Percentiles rank a stretch among this genome's conserved stretches.
Evolutionary conservation across 2,329 filamentous ascomycete genomes (phyloP).

Genomic region (Penicillium paneum): DNA sequence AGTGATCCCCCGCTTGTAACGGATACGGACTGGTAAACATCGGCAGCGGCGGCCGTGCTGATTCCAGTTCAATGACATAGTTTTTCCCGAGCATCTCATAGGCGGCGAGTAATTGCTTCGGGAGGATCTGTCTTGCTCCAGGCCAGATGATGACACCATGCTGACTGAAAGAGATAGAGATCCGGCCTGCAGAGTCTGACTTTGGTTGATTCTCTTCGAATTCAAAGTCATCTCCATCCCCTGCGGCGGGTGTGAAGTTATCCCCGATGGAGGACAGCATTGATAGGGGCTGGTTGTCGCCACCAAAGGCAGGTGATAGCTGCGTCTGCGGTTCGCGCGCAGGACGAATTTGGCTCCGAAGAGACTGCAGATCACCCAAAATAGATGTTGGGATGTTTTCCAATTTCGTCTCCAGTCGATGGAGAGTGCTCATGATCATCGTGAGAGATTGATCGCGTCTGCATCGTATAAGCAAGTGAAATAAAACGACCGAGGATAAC

Average conservation of each 20-base stretch:
- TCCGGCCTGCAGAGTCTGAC: slow-evolving; percentile 32
- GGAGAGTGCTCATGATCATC: slow-evolving; percentile 54
- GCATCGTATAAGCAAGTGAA: slow-evolving; percentile 5
- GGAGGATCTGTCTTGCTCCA: slow-evolving; percentile 45
- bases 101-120: slow-evolving; percentile 39
- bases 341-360: slow-evolving; percentile 29
- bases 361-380: slow-evolving; percentile 30
- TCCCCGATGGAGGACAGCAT: slow-evolving; percentile 16
- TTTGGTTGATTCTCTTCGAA: slow-evolving; percentile 28
- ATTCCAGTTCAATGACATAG: slow-evolving; percentile 52
- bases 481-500: slow-evolving; percentile 8
- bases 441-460: slow-evolving; percentile 55
- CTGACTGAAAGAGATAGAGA: slow-evolving; percentile 51
- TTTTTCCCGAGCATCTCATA: slow-evolving; percentile 44
- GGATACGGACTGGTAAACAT: slow-evolving; percentile 40
- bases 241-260: slow-evolving; percentile 29
- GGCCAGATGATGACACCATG: slow-evolving; percentile 52
- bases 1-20: slow-evolving; percentile 36
- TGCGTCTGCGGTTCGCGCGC: slow-evolving; percentile 17
- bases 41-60: slow-evolving; percentile 44
- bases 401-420: slow-evolving; percentile 53
- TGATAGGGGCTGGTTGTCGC: slow-evolving; percentile 8
- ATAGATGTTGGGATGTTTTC: slow-evolving; percentile 45
- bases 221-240: slow-evolving; percentile 30
- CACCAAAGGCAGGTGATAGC: slow-evolving; percentile 14